Evolutionary conservation across 352 stramenopile genomes (phyloP).

Genomic region (Pythium sp.): DNA sequence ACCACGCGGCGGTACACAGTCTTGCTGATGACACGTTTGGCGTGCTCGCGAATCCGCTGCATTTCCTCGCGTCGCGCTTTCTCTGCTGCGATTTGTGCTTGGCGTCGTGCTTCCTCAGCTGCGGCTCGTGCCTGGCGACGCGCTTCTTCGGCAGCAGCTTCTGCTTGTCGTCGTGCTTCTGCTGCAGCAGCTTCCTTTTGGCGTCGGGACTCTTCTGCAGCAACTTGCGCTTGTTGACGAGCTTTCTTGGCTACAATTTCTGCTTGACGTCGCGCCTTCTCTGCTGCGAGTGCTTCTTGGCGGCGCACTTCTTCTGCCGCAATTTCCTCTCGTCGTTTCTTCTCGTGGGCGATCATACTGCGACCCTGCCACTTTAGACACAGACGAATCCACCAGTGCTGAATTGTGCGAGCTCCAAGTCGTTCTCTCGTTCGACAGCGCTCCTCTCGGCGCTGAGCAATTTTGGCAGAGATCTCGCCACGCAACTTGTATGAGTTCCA

Average conservation of each 20-base stretch:
- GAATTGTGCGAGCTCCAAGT: slow-evolving; percentile 23
- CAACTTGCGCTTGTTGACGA: background rate
- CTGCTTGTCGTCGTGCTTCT: slow-evolving; percentile 2
- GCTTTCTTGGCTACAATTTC: background rate
- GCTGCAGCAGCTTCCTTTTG: background rate
- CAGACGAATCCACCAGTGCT: slow-evolving; percentile 44
- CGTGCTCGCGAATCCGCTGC: background rate
- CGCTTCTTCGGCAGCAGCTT: background rate
- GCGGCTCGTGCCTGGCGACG: background rate
- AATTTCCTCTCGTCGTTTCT: slow-evolving; percentile 8
- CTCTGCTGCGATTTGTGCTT: background rate
- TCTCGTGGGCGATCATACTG: slow-evolving; percentile 21
- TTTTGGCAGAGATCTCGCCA: slow-evolving; percentile 18
- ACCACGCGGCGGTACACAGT: slow-evolving; percentile 17
- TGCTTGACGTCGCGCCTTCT: background rate
- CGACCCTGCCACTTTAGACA: slow-evolving; percentile 36
- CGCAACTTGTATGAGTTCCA: slow-evolving; percentile 33
- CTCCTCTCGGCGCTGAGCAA: slow-evolving; percentile 6
- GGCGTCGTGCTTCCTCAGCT: slow-evolving; percentile 1
- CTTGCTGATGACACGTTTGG: slow-evolving; percentile 9
- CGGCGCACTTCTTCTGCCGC: slow-evolving; percentile 1
- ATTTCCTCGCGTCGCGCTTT: background rate
- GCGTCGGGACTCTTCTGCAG: background rate
- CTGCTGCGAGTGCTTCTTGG: background rate
- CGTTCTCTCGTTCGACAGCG: slow-evolving; percentile 11